Percentiles rank a stretch among this genome's conserved stretches.
Conservation (phyloP, 164 flowering plant genomes). For the Vitis rotundifolia region DNA sequence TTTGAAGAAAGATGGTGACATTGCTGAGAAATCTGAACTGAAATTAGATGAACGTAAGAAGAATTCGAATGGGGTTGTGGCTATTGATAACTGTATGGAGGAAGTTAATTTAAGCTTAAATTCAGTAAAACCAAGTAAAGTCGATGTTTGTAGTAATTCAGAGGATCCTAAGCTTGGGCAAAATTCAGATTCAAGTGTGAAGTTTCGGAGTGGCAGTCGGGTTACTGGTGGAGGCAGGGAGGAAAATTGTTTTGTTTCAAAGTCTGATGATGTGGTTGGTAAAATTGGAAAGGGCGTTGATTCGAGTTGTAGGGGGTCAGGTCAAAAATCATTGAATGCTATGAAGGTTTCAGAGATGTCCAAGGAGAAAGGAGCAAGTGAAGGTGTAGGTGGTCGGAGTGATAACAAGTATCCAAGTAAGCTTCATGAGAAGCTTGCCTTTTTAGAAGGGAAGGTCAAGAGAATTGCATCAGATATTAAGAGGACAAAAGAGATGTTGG, state of each 20-base stretch:
- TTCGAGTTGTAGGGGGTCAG: conserved; percentile 8
- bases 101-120: conserved; percentile 11
- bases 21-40: background rate
- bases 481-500: conserved; percentile 87
- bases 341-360: conserved; percentile 15
- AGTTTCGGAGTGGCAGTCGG: background rate
- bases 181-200: conserved; percentile 4
- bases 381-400: conserved; percentile 12
- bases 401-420: conserved; percentile 59
- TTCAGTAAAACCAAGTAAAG: conserved; percentile 1
- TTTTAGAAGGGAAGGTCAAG: conserved; percentile 87
- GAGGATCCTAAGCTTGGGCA: background rate
- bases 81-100: conserved; percentile 6
- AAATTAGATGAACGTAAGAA: conserved; percentile 7
- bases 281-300: conserved; percentile 13
- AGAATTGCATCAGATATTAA: conserved; percentile 91
- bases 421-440: conserved; percentile 92
- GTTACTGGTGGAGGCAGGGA: conserved; percentile 13
- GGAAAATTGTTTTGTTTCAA: conserved; percentile 7
- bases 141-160: conserved; percentile 5
- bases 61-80: conserved; percentile 4
- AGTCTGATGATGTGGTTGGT: conserved; percentile 10
- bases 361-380: conserved; percentile 34
- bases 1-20: conserved; percentile 5
- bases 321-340: conserved; percentile 13